Percentiles rank a stretch among this genome's conserved stretches.
Conservation (phyloP, 2,329 filamentous ascomycete genomes). For the Paraconiothyrium sp. region DNA sequence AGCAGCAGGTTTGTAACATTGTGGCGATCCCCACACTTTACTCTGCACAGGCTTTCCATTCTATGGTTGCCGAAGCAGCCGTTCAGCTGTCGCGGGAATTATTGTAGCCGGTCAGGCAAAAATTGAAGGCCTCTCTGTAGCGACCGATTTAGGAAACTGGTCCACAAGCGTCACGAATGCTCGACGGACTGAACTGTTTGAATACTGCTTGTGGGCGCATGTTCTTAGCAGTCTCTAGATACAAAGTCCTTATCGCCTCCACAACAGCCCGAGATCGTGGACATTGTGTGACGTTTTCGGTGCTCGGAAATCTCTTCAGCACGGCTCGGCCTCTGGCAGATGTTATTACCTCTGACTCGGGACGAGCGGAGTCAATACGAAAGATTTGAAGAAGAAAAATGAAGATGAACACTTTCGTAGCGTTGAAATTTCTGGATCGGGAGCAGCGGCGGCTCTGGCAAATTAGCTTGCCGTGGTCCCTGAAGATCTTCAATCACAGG, state of each 20-base stretch:
- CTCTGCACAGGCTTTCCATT: background rate
- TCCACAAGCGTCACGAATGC: background rate
- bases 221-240: background rate
- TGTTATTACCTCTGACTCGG: constrained; percentile 7
- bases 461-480: constrained; percentile 15
- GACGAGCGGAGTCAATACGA: background rate
- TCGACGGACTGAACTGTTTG: background rate
- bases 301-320: constrained; percentile 25
- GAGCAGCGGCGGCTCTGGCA: constrained; percentile 5
- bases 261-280: constrained; percentile 23
- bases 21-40: constrained; percentile 11
- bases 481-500: constrained; percentile 15
- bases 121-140: background rate
- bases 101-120: background rate
- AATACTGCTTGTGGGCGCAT: background rate
- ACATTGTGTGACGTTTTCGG: constrained; percentile 24
- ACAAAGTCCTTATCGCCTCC: constrained; percentile 24
- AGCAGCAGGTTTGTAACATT: constrained; percentile 7
- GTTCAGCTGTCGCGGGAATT: background rate
- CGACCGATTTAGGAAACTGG: background rate
- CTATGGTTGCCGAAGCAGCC: constrained; percentile 3
- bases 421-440: constrained; percentile 11
- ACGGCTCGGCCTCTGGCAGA: constrained; percentile 15
- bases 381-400: constrained; percentile 5
- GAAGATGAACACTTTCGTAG: constrained; percentile 8